Percentiles rank a stretch among this genome's conserved stretches.
These are phyloP conservation scores for Ampelocalamus luodianensis DNA, from an alignment of 176 grass and related monocot species.

Conservation along the genomic window DNA sequence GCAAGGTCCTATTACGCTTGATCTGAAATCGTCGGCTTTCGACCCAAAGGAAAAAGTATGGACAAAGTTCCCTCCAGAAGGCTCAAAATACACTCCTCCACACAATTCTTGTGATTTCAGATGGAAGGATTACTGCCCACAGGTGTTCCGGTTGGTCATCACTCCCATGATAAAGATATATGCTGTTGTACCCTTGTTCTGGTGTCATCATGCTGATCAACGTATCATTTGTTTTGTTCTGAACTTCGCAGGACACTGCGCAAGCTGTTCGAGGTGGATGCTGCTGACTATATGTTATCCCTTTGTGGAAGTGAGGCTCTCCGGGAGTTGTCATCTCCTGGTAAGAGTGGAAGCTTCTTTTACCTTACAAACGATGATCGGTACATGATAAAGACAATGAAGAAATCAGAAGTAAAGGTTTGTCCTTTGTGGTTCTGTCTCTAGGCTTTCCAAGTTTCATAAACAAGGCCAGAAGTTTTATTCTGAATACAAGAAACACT, in stretches of 20 bases:
- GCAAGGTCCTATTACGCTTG: conserved; percentile 68
- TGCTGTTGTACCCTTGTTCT: conserved; percentile 14
- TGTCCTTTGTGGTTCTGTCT: conserved; percentile 12
- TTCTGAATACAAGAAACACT: conserved; percentile 23
- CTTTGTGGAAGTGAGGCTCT: conserved; percentile 92
- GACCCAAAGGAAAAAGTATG: conserved; percentile 93
- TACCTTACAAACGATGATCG: conserved; percentile 88
- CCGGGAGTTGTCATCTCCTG: conserved; percentile 88
- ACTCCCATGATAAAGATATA: conserved; percentile 34
- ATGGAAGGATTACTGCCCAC: conserved; percentile 99
- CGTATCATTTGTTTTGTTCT: conserved; percentile 35
- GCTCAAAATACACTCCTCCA: conserved; percentile 87
- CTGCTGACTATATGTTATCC: conserved; percentile 97
- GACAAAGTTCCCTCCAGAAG: conserved; percentile 96
- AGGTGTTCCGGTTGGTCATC: conserved; percentile 89
- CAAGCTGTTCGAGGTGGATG: conserved; percentile 92
- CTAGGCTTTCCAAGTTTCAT: conserved; percentile 31
- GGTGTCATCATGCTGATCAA: conserved; percentile 34
- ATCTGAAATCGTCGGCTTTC: conserved; percentile 94
- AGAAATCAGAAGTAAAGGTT: conserved; percentile 99
- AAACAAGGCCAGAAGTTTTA: not conserved
- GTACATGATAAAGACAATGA: conserved; percentile 99
- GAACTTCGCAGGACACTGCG: conserved; percentile 72
- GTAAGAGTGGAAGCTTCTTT: conserved; percentile 99
- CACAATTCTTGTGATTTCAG: conserved; percentile 96